phyloP scores from a whole-genome alignment of 257 asterid genomes.

The Forsythia suspensa region DNA sequence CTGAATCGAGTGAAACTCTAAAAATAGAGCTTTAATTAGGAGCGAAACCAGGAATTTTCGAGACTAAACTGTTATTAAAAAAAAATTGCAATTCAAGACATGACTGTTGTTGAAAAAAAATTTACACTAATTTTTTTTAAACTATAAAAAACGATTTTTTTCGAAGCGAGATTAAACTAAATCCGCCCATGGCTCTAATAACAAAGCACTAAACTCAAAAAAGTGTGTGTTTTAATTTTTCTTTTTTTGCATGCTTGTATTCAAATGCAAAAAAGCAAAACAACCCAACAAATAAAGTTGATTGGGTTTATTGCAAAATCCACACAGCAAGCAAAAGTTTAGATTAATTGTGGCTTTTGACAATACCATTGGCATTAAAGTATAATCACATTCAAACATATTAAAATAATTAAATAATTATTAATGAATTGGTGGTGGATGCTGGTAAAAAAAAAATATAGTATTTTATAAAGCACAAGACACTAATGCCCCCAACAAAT shows the following conservation, averaged over 20 bases:
- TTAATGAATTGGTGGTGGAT: neutral
- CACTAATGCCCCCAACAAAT: neutral
- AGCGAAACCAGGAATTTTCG: too few relatives aligned
- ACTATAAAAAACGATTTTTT: too few relatives aligned
- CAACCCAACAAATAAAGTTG: constrained; percentile 1
- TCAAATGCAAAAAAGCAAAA: constrained; percentile 7
- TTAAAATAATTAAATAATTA: neutral
- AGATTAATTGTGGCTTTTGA: constrained; percentile 24
- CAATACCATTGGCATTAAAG: constrained; percentile 17
- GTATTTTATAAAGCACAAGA: neutral
- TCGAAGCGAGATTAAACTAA: too few relatives aligned
- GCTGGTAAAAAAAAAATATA: neutral
- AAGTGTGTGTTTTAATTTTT: neutral
- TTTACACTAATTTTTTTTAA: too few relatives aligned
- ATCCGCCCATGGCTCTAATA: neutral
- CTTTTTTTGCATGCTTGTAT: neutral
- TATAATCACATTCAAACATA: constrained; percentile 29
- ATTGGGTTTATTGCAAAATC: constrained; percentile 33
- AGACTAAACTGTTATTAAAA: too few relatives aligned
- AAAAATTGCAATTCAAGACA: too few relatives aligned
- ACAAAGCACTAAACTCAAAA: constrained; percentile 32
- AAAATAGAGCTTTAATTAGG: constrained; percentile 13
- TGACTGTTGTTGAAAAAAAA: too few relatives aligned
- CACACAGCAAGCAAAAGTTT: constrained; percentile 37
- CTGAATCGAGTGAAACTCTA: neutral